Conservation (phyloP, 139 green algal genomes). For the Closterium sp. region DNA sequence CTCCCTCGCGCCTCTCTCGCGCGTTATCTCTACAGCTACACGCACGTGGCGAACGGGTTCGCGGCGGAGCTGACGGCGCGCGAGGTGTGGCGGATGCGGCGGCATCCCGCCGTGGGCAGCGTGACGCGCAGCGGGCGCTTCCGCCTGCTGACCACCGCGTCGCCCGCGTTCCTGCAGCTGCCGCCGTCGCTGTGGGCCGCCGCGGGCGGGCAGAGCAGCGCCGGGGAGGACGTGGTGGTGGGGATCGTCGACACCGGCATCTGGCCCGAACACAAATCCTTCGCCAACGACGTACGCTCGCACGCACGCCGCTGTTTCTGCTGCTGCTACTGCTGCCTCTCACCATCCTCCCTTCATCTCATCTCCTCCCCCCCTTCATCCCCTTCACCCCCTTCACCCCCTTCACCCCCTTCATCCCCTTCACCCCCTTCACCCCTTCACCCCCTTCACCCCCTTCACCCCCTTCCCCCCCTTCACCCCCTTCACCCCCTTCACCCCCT, state of each 20-base stretch:
- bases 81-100: neutral
- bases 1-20: neutral
- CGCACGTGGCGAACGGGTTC: slow-evolving; percentile 5
- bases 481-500: too few species aligned
- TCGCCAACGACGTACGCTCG: neutral
- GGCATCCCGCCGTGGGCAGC: neutral
- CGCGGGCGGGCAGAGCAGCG: neutral
- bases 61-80: neutral
- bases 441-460: too few species aligned
- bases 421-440: too few species aligned
- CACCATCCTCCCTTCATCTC: too few species aligned
- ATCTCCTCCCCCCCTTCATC: too few species aligned
- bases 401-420: too few species aligned
- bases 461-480: too few species aligned
- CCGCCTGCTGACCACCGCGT: neutral
- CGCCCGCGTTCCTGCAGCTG: slow-evolving; percentile 11
- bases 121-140: neutral
- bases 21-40: neutral
- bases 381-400: too few species aligned
- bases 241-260: slow-evolving; percentile 1
- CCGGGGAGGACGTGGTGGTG: neutral
- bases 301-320: neutral
- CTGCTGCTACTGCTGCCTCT: too few species aligned
- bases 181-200: neutral
- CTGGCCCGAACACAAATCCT: neutral